Conservation (phyloP, 441 rosid species). For the Omphalea diandra region DNA sequence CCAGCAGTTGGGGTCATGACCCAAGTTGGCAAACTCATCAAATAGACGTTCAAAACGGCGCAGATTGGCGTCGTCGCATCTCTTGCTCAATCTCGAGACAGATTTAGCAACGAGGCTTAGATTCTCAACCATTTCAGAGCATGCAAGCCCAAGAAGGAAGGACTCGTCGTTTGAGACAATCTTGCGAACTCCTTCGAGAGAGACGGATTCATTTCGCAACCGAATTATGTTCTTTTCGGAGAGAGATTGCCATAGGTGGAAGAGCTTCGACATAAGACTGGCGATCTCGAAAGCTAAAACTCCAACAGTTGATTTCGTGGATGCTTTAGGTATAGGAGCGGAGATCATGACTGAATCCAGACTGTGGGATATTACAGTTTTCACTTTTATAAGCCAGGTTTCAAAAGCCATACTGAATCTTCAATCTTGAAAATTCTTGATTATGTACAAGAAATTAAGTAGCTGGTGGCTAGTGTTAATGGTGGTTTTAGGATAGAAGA, state of each 20-base stretch:
- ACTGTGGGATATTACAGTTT: slow-evolving; percentile 47
- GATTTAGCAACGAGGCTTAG: slow-evolving; percentile 51
- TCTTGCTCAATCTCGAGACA: slow-evolving; percentile 52
- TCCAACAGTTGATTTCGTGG: slow-evolving; percentile 45
- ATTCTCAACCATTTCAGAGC: slow-evolving; percentile 77
- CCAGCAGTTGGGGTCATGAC: slow-evolving; percentile 67
- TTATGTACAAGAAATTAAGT: background rate
- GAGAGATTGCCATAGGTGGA: slow-evolving; percentile 74
- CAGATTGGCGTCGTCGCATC: slow-evolving; percentile 48
- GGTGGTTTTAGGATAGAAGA: background rate
- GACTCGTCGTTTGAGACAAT: slow-evolving; percentile 77
- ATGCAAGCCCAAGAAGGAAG: slow-evolving; percentile 72
- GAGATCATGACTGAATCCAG: slow-evolving; percentile 47
- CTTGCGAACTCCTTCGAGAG: slow-evolving; percentile 73
- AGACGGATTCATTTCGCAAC: slow-evolving; percentile 60
- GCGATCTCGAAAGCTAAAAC: slow-evolving; percentile 81
- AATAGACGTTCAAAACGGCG: slow-evolving; percentile 52
- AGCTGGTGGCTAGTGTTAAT: background rate
- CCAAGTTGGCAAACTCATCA: slow-evolving; percentile 63
- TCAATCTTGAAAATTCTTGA: background rate
- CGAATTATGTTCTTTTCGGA: slow-evolving; percentile 65
- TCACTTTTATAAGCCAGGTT: slow-evolving; percentile 70
- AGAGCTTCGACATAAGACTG: slow-evolving; percentile 79
- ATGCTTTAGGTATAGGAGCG: slow-evolving; percentile 29
- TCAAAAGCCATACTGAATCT: slow-evolving; percentile 64